Conservation (phyloP, 192 early-diverging fungal species). For the Backusella luteola region DNA sequence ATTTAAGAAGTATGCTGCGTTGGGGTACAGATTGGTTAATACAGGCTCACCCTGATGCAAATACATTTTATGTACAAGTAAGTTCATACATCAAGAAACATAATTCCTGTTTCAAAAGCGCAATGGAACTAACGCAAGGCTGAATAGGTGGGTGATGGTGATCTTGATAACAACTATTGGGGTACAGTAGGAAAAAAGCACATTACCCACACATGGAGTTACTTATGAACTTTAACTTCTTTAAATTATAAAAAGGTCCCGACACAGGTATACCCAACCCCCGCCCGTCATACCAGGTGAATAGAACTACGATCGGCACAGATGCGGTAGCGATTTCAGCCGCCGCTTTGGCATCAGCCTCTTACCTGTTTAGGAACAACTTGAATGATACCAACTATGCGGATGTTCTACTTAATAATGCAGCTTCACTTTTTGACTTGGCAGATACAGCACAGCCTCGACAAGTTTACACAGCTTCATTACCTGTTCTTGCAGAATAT, state of each 20-base stretch:
- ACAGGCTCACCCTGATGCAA: conserved; percentile 52
- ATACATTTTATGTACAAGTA: conserved; percentile 53
- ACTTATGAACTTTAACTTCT: not conserved
- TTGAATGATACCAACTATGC: conserved; percentile 50
- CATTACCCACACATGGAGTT: not conserved
- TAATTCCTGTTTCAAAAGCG: not conserved
- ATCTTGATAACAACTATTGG: conserved; percentile 59
- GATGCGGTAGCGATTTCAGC: conserved; percentile 54
- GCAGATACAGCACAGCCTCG: conserved; percentile 49
- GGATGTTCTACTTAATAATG: conserved; percentile 38
- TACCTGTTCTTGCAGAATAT: conserved; percentile 36
- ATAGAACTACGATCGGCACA: conserved; percentile 46
- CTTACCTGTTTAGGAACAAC: conserved; percentile 50
- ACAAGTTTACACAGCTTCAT: conserved; percentile 39
- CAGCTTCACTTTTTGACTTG: conserved; percentile 42
- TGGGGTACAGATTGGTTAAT: conserved; percentile 65
- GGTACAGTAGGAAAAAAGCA: conserved; percentile 36
- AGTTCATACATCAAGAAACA: not conserved
- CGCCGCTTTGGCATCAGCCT: conserved; percentile 54
- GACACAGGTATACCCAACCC: conserved; percentile 46
- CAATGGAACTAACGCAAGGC: not conserved
- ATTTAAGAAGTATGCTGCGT: conserved; percentile 49
- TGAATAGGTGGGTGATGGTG: conserved; percentile 37
- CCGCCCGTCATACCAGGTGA: conserved; percentile 49
- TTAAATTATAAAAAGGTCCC: conserved; percentile 18